These are phyloP conservation scores for Zasmidium angulare DNA, from an alignment of 2,329 filamentous ascomycete species.

Conservation along the genomic window DNA sequence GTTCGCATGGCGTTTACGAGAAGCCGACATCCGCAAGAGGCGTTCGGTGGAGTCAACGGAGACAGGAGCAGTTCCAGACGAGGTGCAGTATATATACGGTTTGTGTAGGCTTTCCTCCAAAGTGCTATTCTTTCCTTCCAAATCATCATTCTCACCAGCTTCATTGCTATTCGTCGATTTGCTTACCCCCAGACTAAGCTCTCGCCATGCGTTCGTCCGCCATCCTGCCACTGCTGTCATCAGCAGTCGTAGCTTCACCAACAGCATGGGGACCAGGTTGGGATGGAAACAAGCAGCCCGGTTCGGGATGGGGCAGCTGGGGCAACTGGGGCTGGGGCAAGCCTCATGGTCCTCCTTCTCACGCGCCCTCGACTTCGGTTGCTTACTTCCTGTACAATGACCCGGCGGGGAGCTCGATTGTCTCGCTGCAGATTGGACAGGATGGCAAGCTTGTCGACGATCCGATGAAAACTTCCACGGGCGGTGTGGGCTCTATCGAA, in stretches of 20 bases:
- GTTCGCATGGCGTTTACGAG: not conserved
- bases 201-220: not conserved
- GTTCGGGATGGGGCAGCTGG: not conserved
- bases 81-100: not conserved
- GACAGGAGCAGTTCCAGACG: not conserved
- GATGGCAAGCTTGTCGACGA: not conserved
- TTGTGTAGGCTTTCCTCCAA: not conserved
- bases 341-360: not conserved
- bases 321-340: not conserved
- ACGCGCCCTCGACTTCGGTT: not conserved
- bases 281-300: not conserved
- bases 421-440: not conserved
- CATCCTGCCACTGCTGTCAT: not conserved
- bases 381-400: conserved; percentile 1
- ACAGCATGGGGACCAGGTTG: not conserved
- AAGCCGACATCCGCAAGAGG: not conserved
- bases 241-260: not conserved
- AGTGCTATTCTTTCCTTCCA: not conserved
- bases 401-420: not conserved
- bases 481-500: not conserved
- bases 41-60: not conserved
- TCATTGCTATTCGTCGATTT: not conserved
- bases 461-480: not conserved
- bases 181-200: not conserved
- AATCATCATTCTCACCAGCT: not conserved